phyloP scores from a whole-genome alignment of 1,284 basidiomycete genomes.

The Puccinia coronata region DNA sequence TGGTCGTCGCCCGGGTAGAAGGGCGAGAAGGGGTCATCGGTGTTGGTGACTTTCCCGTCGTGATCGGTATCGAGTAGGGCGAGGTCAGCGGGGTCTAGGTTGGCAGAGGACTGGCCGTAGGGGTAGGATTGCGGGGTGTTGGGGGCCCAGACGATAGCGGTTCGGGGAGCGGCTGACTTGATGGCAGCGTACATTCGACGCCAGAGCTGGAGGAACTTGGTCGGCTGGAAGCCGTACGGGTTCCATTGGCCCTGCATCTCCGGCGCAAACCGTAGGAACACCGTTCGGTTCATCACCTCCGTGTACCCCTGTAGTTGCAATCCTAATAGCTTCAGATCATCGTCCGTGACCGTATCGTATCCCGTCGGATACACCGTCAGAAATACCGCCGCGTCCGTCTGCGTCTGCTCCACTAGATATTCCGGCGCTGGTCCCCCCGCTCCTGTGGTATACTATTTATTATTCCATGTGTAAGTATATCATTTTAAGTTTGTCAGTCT shows the following conservation, averaged over 20 bases:
- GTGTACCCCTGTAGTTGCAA: conserved; percentile 54
- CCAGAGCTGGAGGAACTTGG: conserved; percentile 54
- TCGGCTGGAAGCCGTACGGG: conserved; percentile 56
- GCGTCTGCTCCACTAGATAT: conserved; percentile 54
- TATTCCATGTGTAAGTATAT: background rate
- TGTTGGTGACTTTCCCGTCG: conserved; percentile 52
- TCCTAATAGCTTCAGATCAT: conserved; percentile 54
- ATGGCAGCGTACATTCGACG: conserved; percentile 54
- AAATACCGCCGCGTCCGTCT: conserved; percentile 56
- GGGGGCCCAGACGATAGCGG: conserved; percentile 58
- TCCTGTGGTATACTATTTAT: conserved; percentile 26
- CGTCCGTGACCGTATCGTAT: conserved; percentile 52
- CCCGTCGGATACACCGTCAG: conserved; percentile 57
- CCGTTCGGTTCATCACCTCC: conserved; percentile 53
- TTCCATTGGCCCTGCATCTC: conserved; percentile 58
- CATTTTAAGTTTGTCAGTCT: background rate
- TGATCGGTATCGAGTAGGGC: conserved; percentile 56
- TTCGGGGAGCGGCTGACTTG: conserved; percentile 54
- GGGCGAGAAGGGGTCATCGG: conserved; percentile 56
- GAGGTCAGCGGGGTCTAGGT: conserved; percentile 52
- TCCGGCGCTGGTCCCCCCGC: conserved; percentile 55
- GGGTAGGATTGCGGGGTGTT: conserved; percentile 56
- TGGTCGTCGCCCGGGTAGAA: conserved; percentile 56
- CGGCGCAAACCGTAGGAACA: conserved; percentile 57
- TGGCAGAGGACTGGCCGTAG: conserved; percentile 48